Evolutionary conservation across 148 eudicot genomes (phyloP).

Genomic region (Rhododendron ovatum): DNA sequence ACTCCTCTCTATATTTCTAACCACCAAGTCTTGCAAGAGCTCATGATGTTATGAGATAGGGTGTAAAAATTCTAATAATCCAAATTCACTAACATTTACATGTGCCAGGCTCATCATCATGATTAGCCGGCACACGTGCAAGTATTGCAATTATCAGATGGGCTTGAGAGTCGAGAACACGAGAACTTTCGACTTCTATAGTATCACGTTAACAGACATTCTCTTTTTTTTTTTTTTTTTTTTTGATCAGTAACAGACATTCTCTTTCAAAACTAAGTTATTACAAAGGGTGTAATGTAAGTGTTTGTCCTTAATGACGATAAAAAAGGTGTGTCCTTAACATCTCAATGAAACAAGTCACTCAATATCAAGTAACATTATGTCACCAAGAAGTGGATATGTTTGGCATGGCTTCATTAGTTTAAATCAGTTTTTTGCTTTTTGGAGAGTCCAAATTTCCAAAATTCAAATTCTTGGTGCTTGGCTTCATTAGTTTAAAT

Average conservation of each 20-base stretch:
- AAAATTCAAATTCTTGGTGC: neutral
- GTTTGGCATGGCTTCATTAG: neutral
- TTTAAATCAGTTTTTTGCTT: too few species aligned
- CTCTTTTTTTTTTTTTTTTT: too few species aligned
- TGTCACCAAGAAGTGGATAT: too few species aligned
- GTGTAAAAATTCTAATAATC: neutral
- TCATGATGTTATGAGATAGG: neutral
- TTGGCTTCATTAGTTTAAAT: neutral
- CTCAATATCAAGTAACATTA: neutral
- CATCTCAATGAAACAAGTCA: neutral
- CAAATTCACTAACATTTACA: neutral
- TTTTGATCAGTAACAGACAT: neutral
- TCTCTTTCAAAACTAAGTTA: neutral
- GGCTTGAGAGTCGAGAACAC: neutral
- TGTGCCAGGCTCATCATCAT: neutral
- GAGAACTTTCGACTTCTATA: neutral
- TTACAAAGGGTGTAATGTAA: neutral
- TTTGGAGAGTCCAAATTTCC: too few species aligned
- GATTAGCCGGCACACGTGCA: neutral
- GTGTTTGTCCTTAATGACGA: neutral
- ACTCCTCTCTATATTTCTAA: neutral
- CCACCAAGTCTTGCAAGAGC: neutral
- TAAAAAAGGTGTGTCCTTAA: neutral
- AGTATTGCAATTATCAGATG: neutral
- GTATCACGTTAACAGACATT: neutral